A percentile compares a stretch with the other conserved stretches of the same genome.
These are phyloP conservation scores for Myxozyma vanderwaltii DNA, from an alignment of 805 yeast genomes.

Conservation along the genomic window DNA sequence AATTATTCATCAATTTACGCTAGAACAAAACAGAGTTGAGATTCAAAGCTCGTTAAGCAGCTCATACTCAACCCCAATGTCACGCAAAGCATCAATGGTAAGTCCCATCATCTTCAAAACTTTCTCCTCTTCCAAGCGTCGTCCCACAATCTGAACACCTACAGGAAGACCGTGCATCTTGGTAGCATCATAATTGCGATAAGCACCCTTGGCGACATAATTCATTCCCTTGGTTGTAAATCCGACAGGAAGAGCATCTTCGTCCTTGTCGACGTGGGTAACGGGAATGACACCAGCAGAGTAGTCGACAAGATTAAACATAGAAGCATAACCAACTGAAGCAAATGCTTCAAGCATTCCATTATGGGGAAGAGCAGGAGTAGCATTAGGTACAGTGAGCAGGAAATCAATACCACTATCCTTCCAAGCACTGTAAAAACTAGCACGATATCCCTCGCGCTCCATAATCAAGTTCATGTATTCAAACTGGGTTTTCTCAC, in stretches of 20 bases:
- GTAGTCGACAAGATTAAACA: slow-evolving; percentile 58
- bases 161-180: slow-evolving; percentile 63
- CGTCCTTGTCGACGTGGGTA: slow-evolving; percentile 51
- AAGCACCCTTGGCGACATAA: slow-evolving; percentile 50
- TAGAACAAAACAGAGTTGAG: neutral
- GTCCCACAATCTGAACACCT: slow-evolving; percentile 66
- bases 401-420: slow-evolving; percentile 45
- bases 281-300: slow-evolving; percentile 62
- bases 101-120: slow-evolving; percentile 52
- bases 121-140: slow-evolving; percentile 63
- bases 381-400: slow-evolving; percentile 47
- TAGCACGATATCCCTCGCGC: slow-evolving; percentile 44
- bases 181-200: slow-evolving; percentile 53
- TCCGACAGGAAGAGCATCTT: slow-evolving; percentile 41
- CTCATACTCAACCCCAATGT: slow-evolving; percentile 39
- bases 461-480: slow-evolving; percentile 43
- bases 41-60: slow-evolving; percentile 34
- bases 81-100: slow-evolving; percentile 43
- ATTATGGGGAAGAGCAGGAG: slow-evolving; percentile 48
- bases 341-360: slow-evolving; percentile 44
- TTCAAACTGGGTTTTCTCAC: slow-evolving; percentile 43
- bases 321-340: slow-evolving; percentile 56
- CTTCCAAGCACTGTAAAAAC: slow-evolving; percentile 44
- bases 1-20: too few relatives aligned
- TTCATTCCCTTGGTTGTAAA: slow-evolving; percentile 41